Conservation (phyloP, 345 rosid genomes). For the Jatropha curcas region DNA sequence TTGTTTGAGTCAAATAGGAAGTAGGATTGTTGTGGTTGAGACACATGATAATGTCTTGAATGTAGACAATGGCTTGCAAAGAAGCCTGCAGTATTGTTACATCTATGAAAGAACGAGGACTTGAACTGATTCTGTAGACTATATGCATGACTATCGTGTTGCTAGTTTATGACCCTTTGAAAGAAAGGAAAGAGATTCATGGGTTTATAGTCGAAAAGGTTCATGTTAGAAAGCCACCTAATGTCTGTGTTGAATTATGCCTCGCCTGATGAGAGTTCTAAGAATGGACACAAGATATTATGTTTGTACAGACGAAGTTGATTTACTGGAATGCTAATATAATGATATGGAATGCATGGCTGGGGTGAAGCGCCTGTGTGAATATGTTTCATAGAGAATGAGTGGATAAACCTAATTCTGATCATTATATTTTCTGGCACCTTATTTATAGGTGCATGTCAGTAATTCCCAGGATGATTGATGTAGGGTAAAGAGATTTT, state of each 20-base stretch:
- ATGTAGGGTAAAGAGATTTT: conserved; percentile 64
- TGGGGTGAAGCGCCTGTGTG: conserved; percentile 60
- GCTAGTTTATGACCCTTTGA: conserved; percentile 62
- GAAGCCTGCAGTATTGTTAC: no score
- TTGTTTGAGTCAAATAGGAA: no score
- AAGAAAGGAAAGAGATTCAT: conserved; percentile 78
- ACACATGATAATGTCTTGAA: no score
- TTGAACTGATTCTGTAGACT: no score
- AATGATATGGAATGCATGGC: conserved; percentile 84
- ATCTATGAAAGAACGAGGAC: no score
- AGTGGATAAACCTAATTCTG: conserved; percentile 44
- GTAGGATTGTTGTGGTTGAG: no score
- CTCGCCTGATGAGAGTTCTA: conserved; percentile 68
- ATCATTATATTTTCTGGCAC: conserved; percentile 71
- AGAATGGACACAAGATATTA: conserved; percentile 57
- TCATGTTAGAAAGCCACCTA: conserved; percentile 53
- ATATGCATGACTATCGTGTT: no score
- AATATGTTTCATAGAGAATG: conserved; percentile 54
- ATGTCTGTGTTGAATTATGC: conserved; percentile 79
- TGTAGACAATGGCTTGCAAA: no score
- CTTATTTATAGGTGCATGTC: conserved; percentile 75
- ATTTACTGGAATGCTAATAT: conserved; percentile 79
- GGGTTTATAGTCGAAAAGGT: conserved; percentile 54
- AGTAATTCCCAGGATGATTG: conserved; percentile 78
- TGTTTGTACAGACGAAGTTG: conserved; percentile 41